phyloP scores from a whole-genome alignment of 768 basidiomycete genomes.

The Mycena galericulata region DNA sequence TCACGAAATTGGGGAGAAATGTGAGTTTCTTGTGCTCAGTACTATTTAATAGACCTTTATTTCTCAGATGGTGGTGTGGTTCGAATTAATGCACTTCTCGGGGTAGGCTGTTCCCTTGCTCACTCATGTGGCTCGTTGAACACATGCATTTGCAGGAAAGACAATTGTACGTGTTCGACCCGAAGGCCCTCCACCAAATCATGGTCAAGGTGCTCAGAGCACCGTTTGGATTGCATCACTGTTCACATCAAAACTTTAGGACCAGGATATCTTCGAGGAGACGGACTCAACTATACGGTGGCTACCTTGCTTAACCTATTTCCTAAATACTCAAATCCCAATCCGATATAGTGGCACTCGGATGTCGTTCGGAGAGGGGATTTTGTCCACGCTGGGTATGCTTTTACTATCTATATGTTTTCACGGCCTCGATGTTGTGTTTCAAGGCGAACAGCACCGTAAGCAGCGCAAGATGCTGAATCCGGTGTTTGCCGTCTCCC shows the following conservation, averaged over 20 bases:
- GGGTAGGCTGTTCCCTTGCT: constrained; percentile 13
- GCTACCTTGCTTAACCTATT: not conserved
- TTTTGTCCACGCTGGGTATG: constrained; percentile 34
- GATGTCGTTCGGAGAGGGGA: constrained; percentile 34
- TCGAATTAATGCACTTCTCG: constrained; percentile 28
- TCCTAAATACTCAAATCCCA: not conserved
- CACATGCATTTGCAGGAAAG: constrained; percentile 34
- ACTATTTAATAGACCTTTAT: not conserved
- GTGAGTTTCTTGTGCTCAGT: not conserved
- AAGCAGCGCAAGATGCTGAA: constrained; percentile 58
- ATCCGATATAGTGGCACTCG: not conserved
- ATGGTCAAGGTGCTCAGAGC: constrained; percentile 42
- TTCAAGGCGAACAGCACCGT: constrained; percentile 53
- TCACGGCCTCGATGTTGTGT: too few species aligned
- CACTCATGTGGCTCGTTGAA: not conserved
- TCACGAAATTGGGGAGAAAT: constrained; percentile 20
- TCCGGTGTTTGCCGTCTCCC: constrained; percentile 55
- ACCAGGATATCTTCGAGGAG: constrained; percentile 50
- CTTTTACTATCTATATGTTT: not conserved
- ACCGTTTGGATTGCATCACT: not conserved
- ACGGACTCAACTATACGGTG: constrained; percentile 43
- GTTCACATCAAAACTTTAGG: constrained; percentile 31
- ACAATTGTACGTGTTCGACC: constrained; percentile 50
- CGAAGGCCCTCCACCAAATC: constrained; percentile 49
- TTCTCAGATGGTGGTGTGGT: constrained; percentile 30